Conservation (phyloP, 2,329 filamentous ascomycete genomes). For the Stachybotrys echinatus region DNA sequence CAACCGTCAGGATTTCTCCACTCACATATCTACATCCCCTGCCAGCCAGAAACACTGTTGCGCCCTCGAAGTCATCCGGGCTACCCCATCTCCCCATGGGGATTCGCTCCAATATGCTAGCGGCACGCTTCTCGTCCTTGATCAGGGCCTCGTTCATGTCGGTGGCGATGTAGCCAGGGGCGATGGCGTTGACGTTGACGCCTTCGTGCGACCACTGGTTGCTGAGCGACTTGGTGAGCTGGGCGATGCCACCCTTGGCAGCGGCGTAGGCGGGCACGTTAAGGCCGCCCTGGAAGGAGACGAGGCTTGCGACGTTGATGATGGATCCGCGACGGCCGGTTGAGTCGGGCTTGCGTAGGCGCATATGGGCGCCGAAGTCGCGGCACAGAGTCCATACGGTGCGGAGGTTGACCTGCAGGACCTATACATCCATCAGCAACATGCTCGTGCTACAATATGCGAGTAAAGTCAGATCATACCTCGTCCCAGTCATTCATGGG, state of each 20-base stretch:
- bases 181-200: slow-evolving; percentile 75
- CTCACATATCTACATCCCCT: slow-evolving; percentile 68
- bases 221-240: slow-evolving; percentile 70
- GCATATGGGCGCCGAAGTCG: slow-evolving; percentile 69
- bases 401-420: slow-evolving; percentile 73
- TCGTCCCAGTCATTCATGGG: slow-evolving; percentile 60
- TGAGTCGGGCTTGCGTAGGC: slow-evolving; percentile 37
- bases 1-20: slow-evolving; percentile 70
- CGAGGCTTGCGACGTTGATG: slow-evolving; percentile 74
- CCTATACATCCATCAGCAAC: slow-evolving; percentile 11
- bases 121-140: slow-evolving; percentile 58
- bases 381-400: slow-evolving; percentile 68
- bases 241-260: slow-evolving; percentile 71
- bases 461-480: neutral
- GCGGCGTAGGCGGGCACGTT: slow-evolving; percentile 80
- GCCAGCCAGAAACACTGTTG: slow-evolving; percentile 66
- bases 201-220: slow-evolving; percentile 74
- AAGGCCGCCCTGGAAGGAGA: slow-evolving; percentile 74
- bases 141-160: slow-evolving; percentile 81
- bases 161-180: slow-evolving; percentile 76
- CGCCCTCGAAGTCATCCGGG: slow-evolving; percentile 77
- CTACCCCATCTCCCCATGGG: slow-evolving; percentile 72
- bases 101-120: slow-evolving; percentile 68
- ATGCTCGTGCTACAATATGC: neutral
- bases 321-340: slow-evolving; percentile 57